A percentile compares a stretch with the other conserved stretches of the same genome.
Conservation (phyloP, 495 filamentous ascomycete genomes). For the Aspergillus leporis region DNA sequence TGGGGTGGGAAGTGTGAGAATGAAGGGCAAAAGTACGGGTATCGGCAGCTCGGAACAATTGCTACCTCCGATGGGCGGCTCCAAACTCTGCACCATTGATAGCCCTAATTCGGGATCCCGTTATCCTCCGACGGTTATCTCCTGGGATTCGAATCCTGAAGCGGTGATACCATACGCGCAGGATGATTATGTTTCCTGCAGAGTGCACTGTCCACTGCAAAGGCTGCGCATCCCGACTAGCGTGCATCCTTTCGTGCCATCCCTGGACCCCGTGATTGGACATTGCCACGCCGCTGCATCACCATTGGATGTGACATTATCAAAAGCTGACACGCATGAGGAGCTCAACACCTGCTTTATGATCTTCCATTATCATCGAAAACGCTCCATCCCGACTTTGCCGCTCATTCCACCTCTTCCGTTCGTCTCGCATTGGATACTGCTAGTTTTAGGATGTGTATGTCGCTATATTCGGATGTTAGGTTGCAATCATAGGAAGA, state of each 20-base stretch:
- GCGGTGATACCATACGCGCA: not conserved
- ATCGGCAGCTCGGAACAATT: not conserved
- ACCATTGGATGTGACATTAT: not conserved
- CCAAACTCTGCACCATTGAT: not conserved
- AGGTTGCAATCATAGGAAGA: not conserved
- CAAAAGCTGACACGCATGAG: not conserved
- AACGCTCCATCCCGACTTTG: not conserved
- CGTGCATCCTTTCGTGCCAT: not conserved
- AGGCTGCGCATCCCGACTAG: not conserved
- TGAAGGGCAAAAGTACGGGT: not conserved
- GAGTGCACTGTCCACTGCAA: not conserved
- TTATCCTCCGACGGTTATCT: not conserved
- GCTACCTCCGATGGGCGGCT: not conserved
- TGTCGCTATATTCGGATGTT: not conserved
- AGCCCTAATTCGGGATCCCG: not conserved
- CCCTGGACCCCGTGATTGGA: not conserved
- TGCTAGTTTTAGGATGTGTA: not conserved
- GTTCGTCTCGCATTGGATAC: not conserved
- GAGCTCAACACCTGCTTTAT: not conserved
- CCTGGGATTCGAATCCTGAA: not conserved
- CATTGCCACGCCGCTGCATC: not conserved
- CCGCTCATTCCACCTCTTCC: not conserved
- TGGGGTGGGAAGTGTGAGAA: not conserved
- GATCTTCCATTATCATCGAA: not conserved
- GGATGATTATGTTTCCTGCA: not conserved